Base-by-base conservation (phyloP, 768 basidiomycete genomes). In the Glaciozyma antarctica region DNA sequence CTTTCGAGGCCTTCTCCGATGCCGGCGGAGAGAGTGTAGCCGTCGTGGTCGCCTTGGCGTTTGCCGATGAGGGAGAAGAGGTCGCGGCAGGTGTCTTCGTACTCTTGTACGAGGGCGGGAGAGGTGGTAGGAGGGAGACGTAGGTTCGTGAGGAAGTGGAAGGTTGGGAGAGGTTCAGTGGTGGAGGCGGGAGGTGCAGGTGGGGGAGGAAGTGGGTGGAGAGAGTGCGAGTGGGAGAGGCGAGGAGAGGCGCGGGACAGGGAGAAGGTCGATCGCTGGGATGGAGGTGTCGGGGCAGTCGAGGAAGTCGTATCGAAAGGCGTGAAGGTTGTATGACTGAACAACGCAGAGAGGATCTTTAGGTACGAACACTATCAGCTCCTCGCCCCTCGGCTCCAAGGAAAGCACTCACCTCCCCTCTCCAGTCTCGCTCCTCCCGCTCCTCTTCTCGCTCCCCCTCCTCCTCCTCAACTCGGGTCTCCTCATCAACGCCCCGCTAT, bases 71-170 rank as follows among this genome's bases (percentile, higher is more conserved):
- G 38, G 5, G 57, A 48, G 63, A 66, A 70, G 41, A 70, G 60
- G 9, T 55, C 41, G 5, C 63, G 60, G 30, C 56, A 56, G 5
- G 44, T 38, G 8, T 47, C 6, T 30, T 70, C 65, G 58, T 70
- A 64, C 21, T 64, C 34, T 12, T 47, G 21, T 15, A 43, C 34
- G 60, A 56, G 34, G 1, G 24, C 3, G 5, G 60, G 6, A 1
- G 64, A 38, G 0, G 62, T 52, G 4, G 34, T 8, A 1, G 59
- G 15, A 0, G 68, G 68, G 43, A 66, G 65, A 1, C 61, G 65
- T 21, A 70, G 60, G 63, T 66, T 70, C n/a, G 54, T 59, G n/a
- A 70, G 65, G 1, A 60, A 53, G 49, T 66, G 65, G 19, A 70
- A 54, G 16, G 69, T 70, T 6, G 69, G 65, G 15, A 48, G 6